Conservation (phyloP, 176 grass and related monocot genomes). For the Rhynchospora breviuscula region DNA sequence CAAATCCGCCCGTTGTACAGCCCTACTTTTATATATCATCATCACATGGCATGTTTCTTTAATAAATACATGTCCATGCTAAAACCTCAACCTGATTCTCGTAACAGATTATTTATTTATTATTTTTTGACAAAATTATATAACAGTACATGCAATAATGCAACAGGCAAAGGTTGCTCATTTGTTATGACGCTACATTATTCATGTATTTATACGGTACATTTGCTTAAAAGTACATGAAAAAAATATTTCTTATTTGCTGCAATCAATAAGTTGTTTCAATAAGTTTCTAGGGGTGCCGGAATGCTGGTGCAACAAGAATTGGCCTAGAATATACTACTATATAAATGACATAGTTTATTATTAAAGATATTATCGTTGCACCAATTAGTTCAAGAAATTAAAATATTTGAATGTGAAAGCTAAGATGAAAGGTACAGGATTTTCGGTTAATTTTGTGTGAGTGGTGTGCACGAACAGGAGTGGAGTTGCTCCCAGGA, state of each 20-base stretch:
- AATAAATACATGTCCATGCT: neutral
- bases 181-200: neutral
- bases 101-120: too few relatives aligned
- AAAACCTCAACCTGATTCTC: neutral
- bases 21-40: neutral
- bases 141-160: neutral
- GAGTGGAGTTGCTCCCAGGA: neutral
- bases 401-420: neutral
- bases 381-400: neutral
- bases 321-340: neutral
- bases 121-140: neutral
- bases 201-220: too few relatives aligned
- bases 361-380: neutral
- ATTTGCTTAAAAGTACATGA: neutral
- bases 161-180: neutral
- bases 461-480: neutral
- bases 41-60: neutral
- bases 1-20: too few relatives aligned
- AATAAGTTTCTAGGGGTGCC: neutral
- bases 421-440: neutral
- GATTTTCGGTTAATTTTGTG: neutral
- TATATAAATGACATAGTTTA: neutral
- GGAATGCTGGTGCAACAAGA: neutral
- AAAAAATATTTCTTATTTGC: neutral
- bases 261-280: neutral